These are phyloP conservation scores for Populus davidiana DNA, from an alignment of 345 rosid genomes.

Conservation along the genomic window DNA sequence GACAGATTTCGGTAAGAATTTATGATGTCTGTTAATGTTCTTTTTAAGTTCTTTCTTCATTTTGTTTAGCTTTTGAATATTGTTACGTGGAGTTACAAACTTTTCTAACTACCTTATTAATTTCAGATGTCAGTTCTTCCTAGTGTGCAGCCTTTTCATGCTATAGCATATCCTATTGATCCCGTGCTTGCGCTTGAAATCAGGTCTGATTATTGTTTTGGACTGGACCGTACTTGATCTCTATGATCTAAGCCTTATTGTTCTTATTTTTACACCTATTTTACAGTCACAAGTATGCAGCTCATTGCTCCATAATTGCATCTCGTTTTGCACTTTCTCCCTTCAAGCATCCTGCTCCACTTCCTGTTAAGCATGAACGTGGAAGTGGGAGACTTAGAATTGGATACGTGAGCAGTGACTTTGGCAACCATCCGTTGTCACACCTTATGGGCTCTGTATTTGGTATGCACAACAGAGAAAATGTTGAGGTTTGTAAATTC, in stretches of 20 bases:
- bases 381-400: constrained; percentile 72
- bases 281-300: constrained; percentile 89
- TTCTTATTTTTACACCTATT: constrained; percentile 1
- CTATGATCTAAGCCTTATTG: not conserved
- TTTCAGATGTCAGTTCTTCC: constrained; percentile 87
- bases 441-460: constrained; percentile 99
- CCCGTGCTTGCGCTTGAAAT: constrained; percentile 93
- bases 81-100: not conserved
- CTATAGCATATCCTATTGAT: constrained; percentile 96
- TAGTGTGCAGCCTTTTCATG: constrained; percentile 98
- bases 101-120: not conserved
- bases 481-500: constrained; percentile 69
- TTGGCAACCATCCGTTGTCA: constrained; percentile 95
- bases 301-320: constrained; percentile 84
- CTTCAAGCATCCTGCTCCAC: constrained; percentile 62
- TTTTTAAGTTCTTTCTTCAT: not conserved
- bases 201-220: constrained; percentile 45
- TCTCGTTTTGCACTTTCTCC: constrained; percentile 78
- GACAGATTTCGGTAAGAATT: constrained; percentile 72
- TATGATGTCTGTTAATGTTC: not conserved
- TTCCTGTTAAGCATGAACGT: constrained; percentile 59
- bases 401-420: constrained; percentile 97
- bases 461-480: constrained; percentile 91
- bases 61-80: not conserved
- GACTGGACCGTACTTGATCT: not conserved